Base-by-base conservation (phyloP, 1,284 basidiomycete species). In the Apiotrichum gracile region DNA sequence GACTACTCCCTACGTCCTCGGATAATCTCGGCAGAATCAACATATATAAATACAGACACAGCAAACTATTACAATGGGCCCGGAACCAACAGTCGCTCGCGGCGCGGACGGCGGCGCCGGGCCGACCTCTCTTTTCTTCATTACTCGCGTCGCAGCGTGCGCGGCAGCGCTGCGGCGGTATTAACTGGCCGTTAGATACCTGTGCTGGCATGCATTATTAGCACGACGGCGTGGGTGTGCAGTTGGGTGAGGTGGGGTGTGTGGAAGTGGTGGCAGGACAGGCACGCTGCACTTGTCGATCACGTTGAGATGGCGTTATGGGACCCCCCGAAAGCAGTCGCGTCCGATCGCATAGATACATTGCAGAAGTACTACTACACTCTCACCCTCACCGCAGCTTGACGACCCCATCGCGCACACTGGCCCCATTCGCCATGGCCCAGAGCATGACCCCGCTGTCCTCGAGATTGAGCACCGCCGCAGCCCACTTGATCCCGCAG, bases 401-500 rank as follows among this genome's bases (percentile, higher is more conserved):
- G 24, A 71, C 47, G 8, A 59, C 49, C 8, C 60, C 63, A 13
- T 48, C 51, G 14, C 58, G 58, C 8, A 70, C 57, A n/a, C 40
- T 56, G 25, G 42, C 37, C 3, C 61, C 63, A 13, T 64, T 58
- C 27, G 50, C 55, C 33, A 43, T 27, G 7, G 64, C 58, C 63
- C 62, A 69, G 13, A 51, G 37, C 37, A 54, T 25, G 22, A 46
- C 57, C 4, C 62, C 55, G 0, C 54, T 54, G 17, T 29, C 55
- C 25, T 53, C 53, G 12, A 66, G 27, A 1, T 61, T 61, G 17
- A 68, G 54, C 26, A 63, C 39, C 17, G 26, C 44, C 4, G 25
- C 57, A 0, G 57, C 70, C 69, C 69, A 71, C 7, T 41, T 53
- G 5, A 61, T 17, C 5, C 54, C 29, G 2, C 51, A 52, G 10